Evolutionary conservation across 2,329 filamentous ascomycete genomes (phyloP).

Genomic region (Mariannaea sp.): DNA sequence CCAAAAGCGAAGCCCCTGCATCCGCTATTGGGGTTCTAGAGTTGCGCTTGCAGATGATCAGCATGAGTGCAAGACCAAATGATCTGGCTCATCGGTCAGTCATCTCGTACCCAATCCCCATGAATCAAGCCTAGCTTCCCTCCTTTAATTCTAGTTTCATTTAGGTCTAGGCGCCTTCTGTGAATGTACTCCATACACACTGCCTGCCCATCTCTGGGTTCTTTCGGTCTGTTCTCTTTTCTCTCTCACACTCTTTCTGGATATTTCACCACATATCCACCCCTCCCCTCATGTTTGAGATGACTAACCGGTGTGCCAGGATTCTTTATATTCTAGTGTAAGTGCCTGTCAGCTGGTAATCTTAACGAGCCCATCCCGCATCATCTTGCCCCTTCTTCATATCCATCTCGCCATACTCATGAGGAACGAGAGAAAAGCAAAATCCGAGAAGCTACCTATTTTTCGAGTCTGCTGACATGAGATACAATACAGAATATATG

Average conservation of each 20-base stretch:
- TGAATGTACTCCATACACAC: slow-evolving; percentile 24
- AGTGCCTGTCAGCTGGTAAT: slow-evolving; percentile 4
- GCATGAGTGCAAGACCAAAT: slow-evolving; percentile 15
- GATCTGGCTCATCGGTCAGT: slow-evolving; percentile 23
- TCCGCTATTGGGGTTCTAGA: no score
- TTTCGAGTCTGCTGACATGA: slow-evolving; percentile 36
- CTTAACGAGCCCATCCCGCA: neutral
- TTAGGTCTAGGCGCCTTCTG: slow-evolving; percentile 9
- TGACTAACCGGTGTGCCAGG: slow-evolving; percentile 23
- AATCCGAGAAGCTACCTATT: slow-evolving; percentile 20
- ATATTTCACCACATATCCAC: slow-evolving; percentile 3
- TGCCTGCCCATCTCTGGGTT: slow-evolving; percentile 32
- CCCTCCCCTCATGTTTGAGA: slow-evolving; percentile 21
- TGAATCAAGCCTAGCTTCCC: slow-evolving; percentile 25
- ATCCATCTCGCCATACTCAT: slow-evolving; percentile 31
- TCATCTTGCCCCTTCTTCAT: slow-evolving; percentile 1
- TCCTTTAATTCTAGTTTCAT: slow-evolving; percentile 26
- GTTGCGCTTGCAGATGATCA: slow-evolving; percentile 21
- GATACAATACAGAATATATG: slow-evolving; percentile 26
- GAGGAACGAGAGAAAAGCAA: slow-evolving; percentile 34
- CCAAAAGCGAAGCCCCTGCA: no score
- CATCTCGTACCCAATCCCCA: slow-evolving; percentile 30
- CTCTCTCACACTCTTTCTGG: slow-evolving; percentile 11
- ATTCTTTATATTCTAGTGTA: slow-evolving; percentile 10
- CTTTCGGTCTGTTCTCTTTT: neutral